Conservation (phyloP, 495 filamentous ascomycete genomes). For the Podospora pseudocomata region DNA sequence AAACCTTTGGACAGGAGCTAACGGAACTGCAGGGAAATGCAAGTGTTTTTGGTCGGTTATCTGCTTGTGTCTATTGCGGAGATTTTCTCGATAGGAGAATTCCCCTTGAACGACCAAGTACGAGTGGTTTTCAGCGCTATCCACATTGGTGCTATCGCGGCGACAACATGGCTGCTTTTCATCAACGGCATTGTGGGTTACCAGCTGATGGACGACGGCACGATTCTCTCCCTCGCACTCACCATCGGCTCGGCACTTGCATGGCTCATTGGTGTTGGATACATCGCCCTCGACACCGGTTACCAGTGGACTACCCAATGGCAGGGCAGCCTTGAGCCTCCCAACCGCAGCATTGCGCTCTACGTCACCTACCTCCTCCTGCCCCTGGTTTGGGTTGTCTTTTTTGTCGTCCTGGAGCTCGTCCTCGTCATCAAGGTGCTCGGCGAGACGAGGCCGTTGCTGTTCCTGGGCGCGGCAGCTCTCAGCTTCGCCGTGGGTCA, state of each 20-base stretch:
- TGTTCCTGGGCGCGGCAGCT: constrained; percentile 70
- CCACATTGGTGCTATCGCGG: constrained; percentile 83
- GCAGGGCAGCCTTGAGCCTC: constrained; percentile 47
- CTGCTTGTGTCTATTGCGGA: constrained; percentile 90
- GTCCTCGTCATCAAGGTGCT: constrained; percentile 79
- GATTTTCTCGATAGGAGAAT: constrained; percentile 90
- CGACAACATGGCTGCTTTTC: constrained; percentile 86
- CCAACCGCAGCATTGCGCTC: constrained; percentile 75
- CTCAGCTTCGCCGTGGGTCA: constrained; percentile 87
- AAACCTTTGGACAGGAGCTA: constrained; percentile 17
- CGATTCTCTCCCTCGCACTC: constrained; percentile 72
- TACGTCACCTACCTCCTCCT: constrained; percentile 92
- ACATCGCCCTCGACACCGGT: constrained; percentile 91
- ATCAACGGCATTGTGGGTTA: constrained; percentile 90
- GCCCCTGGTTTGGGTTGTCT: constrained; percentile 80
- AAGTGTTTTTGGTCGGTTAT: constrained; percentile 84
- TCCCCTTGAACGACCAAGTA: constrained; percentile 66
- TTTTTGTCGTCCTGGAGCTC: constrained; percentile 78
- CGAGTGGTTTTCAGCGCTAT: constrained; percentile 82
- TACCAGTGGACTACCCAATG: constrained; percentile 82
- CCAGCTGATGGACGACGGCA: constrained; percentile 93
- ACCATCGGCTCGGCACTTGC: constrained; percentile 62
- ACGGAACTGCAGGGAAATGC: constrained; percentile 73
- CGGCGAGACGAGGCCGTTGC: constrained; percentile 82
- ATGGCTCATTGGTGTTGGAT: constrained; percentile 87